phyloP scores from a whole-genome alignment of 768 basidiomycete genomes.

The Mrakia blollopis region DNA sequence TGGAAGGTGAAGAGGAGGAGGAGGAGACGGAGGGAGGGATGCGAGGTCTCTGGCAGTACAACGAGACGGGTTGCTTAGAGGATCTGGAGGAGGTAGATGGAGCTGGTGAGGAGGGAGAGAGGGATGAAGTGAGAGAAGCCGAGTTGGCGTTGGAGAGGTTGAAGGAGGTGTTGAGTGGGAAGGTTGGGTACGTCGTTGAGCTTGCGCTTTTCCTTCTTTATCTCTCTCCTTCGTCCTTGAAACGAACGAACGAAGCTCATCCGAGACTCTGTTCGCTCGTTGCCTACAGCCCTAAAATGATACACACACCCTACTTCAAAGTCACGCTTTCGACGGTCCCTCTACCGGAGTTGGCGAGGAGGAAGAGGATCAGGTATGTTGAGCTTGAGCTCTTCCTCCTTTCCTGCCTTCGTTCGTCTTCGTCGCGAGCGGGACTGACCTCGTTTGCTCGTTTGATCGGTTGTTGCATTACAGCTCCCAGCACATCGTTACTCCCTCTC shows the following conservation, averaged over 20 bases:
- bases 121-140: background rate
- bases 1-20: background rate
- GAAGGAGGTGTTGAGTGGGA: constrained; percentile 23
- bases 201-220: background rate
- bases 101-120: background rate
- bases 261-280: background rate
- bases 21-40: background rate
- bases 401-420: background rate
- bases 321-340: constrained; percentile 28
- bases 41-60: constrained; percentile 29
- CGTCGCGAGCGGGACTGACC: background rate
- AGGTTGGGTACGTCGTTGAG: constrained; percentile 20
- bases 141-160: constrained; percentile 19
- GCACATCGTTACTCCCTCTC: background rate
- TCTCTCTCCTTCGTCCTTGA: background rate
- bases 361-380: constrained; percentile 18
- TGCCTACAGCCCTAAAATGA: constrained; percentile 19
- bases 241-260: background rate
- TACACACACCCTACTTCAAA: constrained; percentile 27
- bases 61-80: constrained; percentile 24
- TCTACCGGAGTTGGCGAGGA: background rate
- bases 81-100: background rate
- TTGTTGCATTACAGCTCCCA: background rate
- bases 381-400: background rate
- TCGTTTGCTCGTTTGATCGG: background rate